Conservation (phyloP, 139 green algal genomes). For the Desmodesmus armatus region DNA sequence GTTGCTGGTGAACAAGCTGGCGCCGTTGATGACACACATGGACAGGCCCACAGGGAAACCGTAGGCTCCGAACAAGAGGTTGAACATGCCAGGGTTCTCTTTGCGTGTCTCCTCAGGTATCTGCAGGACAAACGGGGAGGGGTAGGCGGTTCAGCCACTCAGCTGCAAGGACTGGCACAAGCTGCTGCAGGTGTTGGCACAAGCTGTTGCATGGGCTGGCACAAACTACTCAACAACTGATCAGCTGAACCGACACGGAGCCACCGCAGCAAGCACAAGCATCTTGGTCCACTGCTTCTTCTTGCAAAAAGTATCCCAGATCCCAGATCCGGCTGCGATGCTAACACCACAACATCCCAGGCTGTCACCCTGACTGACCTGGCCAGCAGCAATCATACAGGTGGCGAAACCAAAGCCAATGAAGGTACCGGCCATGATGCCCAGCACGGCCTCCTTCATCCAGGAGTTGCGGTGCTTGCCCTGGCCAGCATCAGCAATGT, state of each 20-base stretch:
- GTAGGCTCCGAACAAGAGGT: conserved; percentile 53
- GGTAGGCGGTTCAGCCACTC: background rate
- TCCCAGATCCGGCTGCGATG: background rate
- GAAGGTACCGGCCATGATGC: conserved; percentile 39
- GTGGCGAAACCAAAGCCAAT: conserved; percentile 44
- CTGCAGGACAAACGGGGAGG: conserved; percentile 3
- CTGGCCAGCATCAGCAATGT: conserved; percentile 30
- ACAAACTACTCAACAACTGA: background rate
- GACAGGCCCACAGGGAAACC: conserved; percentile 78
- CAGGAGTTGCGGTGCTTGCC: conserved; percentile 7
- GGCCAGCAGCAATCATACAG: conserved; percentile 42
- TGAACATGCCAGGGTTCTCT: conserved; percentile 66
- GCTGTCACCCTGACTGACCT: background rate
- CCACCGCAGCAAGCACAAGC: background rate
- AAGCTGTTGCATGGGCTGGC: background rate
- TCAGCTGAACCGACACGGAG: background rate
- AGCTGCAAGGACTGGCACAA: background rate
- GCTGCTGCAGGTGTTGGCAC: background rate
- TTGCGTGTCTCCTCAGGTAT: conserved; percentile 53
- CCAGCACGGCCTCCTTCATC: conserved; percentile 17
- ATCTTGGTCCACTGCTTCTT: background rate
- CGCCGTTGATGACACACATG: conserved; percentile 68
- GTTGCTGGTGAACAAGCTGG: conserved; percentile 90
- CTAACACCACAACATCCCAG: background rate
- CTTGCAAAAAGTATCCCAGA: background rate